Evolutionary conservation across 1,284 basidiomycete genomes (phyloP).

Genomic region (Gymnopus androsaceus): DNA sequence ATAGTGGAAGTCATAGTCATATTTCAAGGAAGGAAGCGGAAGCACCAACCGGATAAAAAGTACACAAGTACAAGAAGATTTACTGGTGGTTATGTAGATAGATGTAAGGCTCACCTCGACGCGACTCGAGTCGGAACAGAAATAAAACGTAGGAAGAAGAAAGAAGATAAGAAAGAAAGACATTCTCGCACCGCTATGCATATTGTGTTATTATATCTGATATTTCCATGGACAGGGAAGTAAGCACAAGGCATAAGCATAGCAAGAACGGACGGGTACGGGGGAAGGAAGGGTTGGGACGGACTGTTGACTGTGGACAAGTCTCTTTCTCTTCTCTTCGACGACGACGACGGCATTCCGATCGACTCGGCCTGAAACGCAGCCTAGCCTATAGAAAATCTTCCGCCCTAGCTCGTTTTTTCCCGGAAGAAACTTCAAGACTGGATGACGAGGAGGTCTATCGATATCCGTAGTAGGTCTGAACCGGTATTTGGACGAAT

Average conservation of each 20-base stretch:
- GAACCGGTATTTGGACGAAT: conserved; percentile 72
- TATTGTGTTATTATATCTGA: no score
- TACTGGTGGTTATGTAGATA: not conserved
- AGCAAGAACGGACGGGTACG: not conserved
- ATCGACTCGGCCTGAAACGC: conserved; percentile 9
- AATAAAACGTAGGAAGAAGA: not conserved
- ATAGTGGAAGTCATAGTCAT: no score
- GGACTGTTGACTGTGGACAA: conserved; percentile 35
- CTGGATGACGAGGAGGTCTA: no score
- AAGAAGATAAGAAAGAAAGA: conserved; percentile 1
- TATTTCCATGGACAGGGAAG: not conserved
- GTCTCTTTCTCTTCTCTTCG: no score
- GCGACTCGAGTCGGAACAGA: not conserved
- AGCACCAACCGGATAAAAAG: conserved; percentile 14
- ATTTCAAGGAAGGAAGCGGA: conserved; percentile 4
- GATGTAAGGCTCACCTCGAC: conserved; percentile 16
- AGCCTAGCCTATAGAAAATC: conserved; percentile 59
- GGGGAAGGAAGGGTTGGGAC: conserved; percentile 27
- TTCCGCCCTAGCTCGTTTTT: conserved; percentile 77
- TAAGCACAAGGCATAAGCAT: conserved; percentile 4
- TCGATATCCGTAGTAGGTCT: no score
- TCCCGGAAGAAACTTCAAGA: conserved; percentile 73
- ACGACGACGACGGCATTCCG: conserved; percentile 1
- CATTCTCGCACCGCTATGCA: conserved; percentile 11
- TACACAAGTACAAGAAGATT: conserved; percentile 5